Percentiles rank a stretch among this genome's conserved stretches.
phyloP scores from a whole-genome alignment of 768 basidiomycete species.

The Crucibulum laeve region DNA sequence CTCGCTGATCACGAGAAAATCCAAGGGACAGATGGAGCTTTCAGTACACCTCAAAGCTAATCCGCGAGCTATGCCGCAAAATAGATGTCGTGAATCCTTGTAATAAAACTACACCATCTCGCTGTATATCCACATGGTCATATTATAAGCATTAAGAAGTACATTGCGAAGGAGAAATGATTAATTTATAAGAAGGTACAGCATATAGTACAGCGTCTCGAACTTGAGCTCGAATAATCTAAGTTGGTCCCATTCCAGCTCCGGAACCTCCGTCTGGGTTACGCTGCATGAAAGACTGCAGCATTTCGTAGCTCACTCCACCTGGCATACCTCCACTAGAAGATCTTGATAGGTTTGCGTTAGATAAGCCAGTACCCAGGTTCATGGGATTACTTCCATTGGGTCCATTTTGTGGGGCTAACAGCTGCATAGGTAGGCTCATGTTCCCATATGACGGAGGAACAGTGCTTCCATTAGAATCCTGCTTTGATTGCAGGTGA shows the following conservation, averaged over 20 bases:
- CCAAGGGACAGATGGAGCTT: conserved; percentile 65
- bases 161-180: no score
- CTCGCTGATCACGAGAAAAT: conserved; percentile 86
- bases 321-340: conserved; percentile 11
- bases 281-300: conserved; percentile 40
- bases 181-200: no score
- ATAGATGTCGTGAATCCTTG: no score
- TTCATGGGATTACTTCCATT: conserved; percentile 6
- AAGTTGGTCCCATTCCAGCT: conserved; percentile 1
- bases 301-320: conserved; percentile 32
- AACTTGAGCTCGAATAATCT: not conserved
- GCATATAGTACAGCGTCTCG: not conserved
- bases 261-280: conserved; percentile 18
- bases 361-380: not conserved
- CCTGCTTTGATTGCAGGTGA: conserved; percentile 8
- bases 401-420: conserved; percentile 9
- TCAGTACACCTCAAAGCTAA: conserved; percentile 39
- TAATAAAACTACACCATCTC: no score
- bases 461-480: not conserved
- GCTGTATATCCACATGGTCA: no score
- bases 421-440: conserved; percentile 12
- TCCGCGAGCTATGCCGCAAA: not conserved
- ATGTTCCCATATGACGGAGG: conserved; percentile 10
- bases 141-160: no score
- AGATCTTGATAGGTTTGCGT: conserved; percentile 13